phyloP scores from a whole-genome alignment of 225 moss, liverwort and hornwort species.

The Bryoerythrophyllum caledonicum region DNA sequence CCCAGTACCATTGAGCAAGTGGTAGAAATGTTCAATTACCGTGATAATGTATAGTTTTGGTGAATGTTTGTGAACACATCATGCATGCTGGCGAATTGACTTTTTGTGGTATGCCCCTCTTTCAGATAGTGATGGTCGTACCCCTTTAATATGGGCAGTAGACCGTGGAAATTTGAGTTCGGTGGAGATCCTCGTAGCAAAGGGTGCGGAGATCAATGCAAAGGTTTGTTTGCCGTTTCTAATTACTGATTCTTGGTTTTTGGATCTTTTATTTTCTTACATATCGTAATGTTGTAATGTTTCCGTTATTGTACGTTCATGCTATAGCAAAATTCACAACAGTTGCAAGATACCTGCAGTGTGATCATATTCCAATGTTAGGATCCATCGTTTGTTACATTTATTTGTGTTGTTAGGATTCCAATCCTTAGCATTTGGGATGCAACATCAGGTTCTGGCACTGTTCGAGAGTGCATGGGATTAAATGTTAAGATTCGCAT shows the following conservation, averaged over 20 bases:
- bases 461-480: constrained; percentile 4
- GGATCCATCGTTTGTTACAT: neutral
- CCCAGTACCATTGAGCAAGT: neutral
- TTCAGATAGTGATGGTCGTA: constrained; percentile 96
- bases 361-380: constrained; percentile 6
- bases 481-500: neutral
- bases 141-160: constrained; percentile 97
- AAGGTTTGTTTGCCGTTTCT: constrained; percentile 53
- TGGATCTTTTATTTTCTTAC: neutral
- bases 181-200: constrained; percentile 80
- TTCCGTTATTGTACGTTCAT: constrained; percentile 4
- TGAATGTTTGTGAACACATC: constrained; percentile 10
- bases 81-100: constrained; percentile 21
- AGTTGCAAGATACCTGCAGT: constrained; percentile 2
- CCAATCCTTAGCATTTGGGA: constrained; percentile 8
- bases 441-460: constrained; percentile 12
- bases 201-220: constrained; percentile 91
- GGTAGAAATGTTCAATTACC: neutral
- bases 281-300: neutral
- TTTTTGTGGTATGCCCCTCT: constrained; percentile 23
- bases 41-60: neutral
- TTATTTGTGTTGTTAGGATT: constrained; percentile 5
- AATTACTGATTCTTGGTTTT: neutral
- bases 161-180: constrained; percentile 86
- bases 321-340: constrained; percentile 1